Evolutionary conservation across 75 land plant genomes (phyloP), one percentile per base, ranked within the genome.

Genomic region (Cunninghamia lanceolata): DNA sequence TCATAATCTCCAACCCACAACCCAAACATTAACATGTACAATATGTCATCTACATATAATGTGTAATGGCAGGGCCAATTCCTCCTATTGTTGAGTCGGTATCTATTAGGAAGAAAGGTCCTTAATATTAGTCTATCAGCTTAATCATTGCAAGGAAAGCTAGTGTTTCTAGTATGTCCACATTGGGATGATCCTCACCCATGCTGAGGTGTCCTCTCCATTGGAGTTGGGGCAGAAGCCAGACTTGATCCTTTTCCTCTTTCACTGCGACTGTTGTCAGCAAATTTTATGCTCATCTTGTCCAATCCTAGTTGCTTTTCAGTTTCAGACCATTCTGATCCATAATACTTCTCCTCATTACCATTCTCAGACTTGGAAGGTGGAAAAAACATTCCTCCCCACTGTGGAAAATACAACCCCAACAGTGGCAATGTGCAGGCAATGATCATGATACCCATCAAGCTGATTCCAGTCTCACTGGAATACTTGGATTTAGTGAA

Each of bases 341-440:
- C 87, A 77, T 96, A 96, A 86, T 95, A 96, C 9, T 82, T 63
- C 82, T 95, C 95, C 88, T 96, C 96, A 0, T 86, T 92, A 3
- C 81, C 86, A n/a, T 45, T 84, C 1, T 30, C 86, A 43, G 85
- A 82, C 19, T 84, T 88, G 1, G 96, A 93, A 6, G 96, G 88
- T 25, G 94, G 94, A 36, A 89, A 88, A n/a, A 95, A 88, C 92
- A 93, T 93, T 73, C 95, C 91, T 30, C 95, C 96, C 95, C 94
- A 93, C 85, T 91, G 93, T 14, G 96, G 96, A 87, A 95, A 95
- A 89, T 92, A 89, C 39, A 94, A 85, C 15, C 90, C 36, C 2
- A 75, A 40, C 21, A 91, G 54, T 8, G 92, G 91, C 25, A 93
- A 42, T 6, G 94, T 94, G 87, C 91, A 91, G 11, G 76, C 87